A percentile compares a stretch with the other conserved stretches of the same genome.
These are phyloP conservation scores for Rhododendron simsii DNA, from an alignment of 148 eudicot genomes.

Conservation along the genomic window DNA sequence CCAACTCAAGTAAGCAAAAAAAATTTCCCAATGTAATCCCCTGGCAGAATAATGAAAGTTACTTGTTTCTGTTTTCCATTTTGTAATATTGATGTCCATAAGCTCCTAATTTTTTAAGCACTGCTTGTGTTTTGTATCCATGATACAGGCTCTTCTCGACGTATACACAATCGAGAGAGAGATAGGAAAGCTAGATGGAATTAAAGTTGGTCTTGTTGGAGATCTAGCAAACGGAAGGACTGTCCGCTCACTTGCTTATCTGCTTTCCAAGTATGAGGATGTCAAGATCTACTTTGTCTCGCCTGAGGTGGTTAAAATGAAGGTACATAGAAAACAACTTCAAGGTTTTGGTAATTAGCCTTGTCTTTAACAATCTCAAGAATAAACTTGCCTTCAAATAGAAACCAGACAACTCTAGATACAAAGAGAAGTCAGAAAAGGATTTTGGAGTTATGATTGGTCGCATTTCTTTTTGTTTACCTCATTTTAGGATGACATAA, in stretches of 20 bases:
- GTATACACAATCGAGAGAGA: conserved; percentile 91
- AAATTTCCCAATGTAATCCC: background rate
- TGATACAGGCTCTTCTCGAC: conserved; percentile 79
- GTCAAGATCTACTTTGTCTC: conserved; percentile 92
- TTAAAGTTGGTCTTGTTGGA: conserved; percentile 91
- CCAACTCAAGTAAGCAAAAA: conserved; percentile 66
- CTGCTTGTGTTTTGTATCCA: background rate
- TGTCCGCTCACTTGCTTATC: conserved; percentile 89
- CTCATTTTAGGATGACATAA: conserved; percentile 78
- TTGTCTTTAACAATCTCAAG: background rate
- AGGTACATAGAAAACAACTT: conserved; percentile 40
- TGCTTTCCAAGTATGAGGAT: conserved; percentile 74
- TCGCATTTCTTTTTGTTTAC: background rate
- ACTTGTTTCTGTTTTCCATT: background rate
- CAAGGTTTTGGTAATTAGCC: background rate
- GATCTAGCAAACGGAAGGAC: conserved; percentile 98
- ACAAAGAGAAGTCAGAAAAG: background rate
- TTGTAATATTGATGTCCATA: background rate
- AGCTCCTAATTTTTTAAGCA: background rate
- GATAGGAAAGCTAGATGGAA: conserved; percentile 85
- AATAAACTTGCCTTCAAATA: background rate
- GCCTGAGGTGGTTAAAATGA: conserved; percentile 87
- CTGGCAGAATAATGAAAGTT: background rate
- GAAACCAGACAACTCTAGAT: background rate
- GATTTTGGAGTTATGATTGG: background rate